These are phyloP conservation scores for Ploettnerulaceae sp. DNA, from an alignment of 2,329 filamentous ascomycete genomes.

Conservation along the genomic window DNA sequence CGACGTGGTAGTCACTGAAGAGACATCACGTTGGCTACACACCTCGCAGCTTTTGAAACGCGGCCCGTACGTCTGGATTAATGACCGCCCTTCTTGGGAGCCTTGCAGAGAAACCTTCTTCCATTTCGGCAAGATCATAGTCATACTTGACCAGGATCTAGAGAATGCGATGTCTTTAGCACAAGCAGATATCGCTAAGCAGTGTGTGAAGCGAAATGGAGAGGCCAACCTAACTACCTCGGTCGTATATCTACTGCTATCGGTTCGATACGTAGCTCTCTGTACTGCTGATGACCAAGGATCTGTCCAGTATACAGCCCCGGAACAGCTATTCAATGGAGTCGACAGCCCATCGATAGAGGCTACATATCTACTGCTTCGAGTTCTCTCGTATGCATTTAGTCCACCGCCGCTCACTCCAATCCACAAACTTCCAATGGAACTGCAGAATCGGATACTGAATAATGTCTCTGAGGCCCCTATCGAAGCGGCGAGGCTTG, in stretches of 20 bases:
- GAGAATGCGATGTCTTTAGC: background rate
- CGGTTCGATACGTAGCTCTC: background rate
- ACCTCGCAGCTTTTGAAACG: background rate
- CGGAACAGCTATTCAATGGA: background rate
- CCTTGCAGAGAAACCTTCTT: background rate
- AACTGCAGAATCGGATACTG: conserved; percentile 16
- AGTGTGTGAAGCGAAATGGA: too few relatives aligned
- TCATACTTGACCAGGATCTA: background rate
- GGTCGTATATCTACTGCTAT: background rate
- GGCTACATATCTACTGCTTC: background rate
- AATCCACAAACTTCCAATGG: conserved; percentile 12
- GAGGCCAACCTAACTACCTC: too few relatives aligned
- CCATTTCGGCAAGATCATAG: background rate
- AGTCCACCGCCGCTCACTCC: background rate
- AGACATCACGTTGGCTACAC: background rate
- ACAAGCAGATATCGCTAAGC: background rate
- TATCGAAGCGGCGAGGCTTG: conserved; percentile 12
- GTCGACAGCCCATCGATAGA: background rate
- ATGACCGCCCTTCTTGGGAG: background rate
- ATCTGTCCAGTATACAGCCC: background rate
- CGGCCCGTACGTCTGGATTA: background rate
- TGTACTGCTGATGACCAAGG: background rate
- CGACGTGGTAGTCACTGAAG: background rate
- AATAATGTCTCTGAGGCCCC: conserved; percentile 10
- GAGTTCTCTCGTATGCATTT: background rate